Base-by-base conservation (phyloP, 164 flowering plant genomes). In the Berberis vulgaris region DNA sequence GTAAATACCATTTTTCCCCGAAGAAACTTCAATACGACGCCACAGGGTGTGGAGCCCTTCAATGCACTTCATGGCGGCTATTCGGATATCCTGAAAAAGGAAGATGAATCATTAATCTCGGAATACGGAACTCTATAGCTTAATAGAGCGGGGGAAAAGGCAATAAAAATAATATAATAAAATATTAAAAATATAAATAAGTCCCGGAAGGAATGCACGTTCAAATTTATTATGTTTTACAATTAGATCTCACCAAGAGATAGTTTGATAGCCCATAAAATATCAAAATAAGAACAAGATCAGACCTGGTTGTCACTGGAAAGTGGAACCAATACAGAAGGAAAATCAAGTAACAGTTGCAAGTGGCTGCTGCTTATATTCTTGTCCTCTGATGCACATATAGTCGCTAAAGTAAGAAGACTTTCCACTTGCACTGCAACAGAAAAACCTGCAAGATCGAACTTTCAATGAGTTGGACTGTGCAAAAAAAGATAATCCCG, bases 311-410 rank as follows among this genome's bases (percentile, higher is more conserved):
- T 67, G 54, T 81, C 83, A 82, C 84, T 76, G 44, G 81, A 79
- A 72, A 94, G 75, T 61, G 96, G 91, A 66, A 93, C 83, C 65
- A 93, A 81, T 73, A 88, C 55, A n/a, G 86, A 79, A 60, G 96
- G 91, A 67, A 89, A 82, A 59, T 74, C 82, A 1, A 73, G 69
- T 0, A 86, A 75, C 57, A 87, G 79, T 59, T 86, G 78, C 67
- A 72, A 41, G 9, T 68, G 67, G 49, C 46, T 62, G 41, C 54
- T 26, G 40, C 54, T 56, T 62, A 70, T 65, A 61, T 66, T 67
- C 57, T 67, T 82, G 62, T 82, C 81, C 43, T 76, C 61, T 5
- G 71, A 72, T n/a, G 64, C 56, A 73, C 93, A 86, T 53, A 84
- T 74, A 60, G 62, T 67, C 2, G 77, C 70, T 69, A 89, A 75